These are phyloP conservation scores for Rhizopus stolonifer DNA, from an alignment of 371 early-diverging fungal genomes.

Conservation along the genomic window DNA sequence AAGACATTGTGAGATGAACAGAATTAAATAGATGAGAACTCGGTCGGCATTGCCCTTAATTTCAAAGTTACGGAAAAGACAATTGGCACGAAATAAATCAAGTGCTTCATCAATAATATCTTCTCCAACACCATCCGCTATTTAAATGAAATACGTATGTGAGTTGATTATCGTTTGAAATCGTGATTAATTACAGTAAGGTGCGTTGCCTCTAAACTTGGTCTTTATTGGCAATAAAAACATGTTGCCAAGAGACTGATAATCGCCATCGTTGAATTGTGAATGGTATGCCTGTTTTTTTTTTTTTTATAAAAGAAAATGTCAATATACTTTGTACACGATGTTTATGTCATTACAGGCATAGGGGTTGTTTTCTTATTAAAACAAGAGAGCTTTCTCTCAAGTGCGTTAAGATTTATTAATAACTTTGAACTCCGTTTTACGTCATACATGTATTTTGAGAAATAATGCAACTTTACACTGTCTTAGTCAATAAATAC, in stretches of 20 bases:
- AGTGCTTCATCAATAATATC: conserved; percentile 96
- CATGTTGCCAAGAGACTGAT: conserved; percentile 82
- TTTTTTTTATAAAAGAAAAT: background rate
- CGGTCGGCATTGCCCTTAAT: conserved; percentile 93
- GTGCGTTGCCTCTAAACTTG: conserved; percentile 85
- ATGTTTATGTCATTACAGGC: background rate
- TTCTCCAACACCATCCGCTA: conserved; percentile 62
- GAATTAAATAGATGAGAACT: conserved; percentile 88
- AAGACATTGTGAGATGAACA: conserved; percentile 90
- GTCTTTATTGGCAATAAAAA: conserved; percentile 88
- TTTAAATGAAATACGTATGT: no score
- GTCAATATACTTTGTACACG: no score
- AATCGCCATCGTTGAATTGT: conserved; percentile 73
- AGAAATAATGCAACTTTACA: no score
- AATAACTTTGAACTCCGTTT: background rate
- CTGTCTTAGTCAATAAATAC: no score
- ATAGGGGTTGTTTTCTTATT: background rate
- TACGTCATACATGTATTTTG: background rate
- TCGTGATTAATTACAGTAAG: conserved; percentile 43
- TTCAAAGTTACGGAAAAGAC: conserved; percentile 97
- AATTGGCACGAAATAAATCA: conserved; percentile 92
- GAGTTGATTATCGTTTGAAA: no score
- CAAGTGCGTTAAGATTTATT: background rate
- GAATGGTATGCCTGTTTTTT: conserved; percentile 87
- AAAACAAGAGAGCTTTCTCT: background rate